phyloP scores from a whole-genome alignment of 2,329 filamentous ascomycete genomes.

The Corynespora cassiicola region DNA sequence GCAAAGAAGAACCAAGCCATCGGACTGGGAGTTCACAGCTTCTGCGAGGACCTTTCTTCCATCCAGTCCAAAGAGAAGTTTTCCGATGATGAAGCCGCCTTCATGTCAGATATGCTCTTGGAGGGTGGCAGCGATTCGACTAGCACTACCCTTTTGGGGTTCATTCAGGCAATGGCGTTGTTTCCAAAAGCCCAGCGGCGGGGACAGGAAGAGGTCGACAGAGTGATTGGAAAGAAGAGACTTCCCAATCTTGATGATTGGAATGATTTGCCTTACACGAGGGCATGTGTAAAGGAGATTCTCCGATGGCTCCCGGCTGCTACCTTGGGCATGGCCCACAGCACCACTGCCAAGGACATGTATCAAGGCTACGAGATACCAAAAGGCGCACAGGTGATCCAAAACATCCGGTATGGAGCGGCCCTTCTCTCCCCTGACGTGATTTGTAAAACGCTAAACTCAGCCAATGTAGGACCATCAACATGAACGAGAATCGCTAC shows the following conservation, averaged over 20 bases:
- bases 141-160: conserved; percentile 20
- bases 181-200: conserved; percentile 17
- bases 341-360: conserved; percentile 27
- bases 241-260: conserved; percentile 36
- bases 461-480: conserved; percentile 12
- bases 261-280: conserved; percentile 31
- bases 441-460: too few species aligned
- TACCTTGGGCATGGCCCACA: conserved; percentile 32
- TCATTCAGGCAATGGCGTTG: conserved; percentile 22
- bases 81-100: too few species aligned
- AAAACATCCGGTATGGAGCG: conserved; percentile 41
- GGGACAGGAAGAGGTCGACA: conserved; percentile 28
- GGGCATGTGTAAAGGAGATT: conserved; percentile 33
- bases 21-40: too few species aligned
- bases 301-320: conserved; percentile 38
- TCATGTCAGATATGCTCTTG: too few species aligned
- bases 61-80: too few species aligned
- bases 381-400: conserved; percentile 41
- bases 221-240: conserved; percentile 26
- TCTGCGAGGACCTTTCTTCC: too few species aligned
- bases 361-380: conserved; percentile 46
- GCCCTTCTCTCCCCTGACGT: not conserved
- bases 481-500: conserved; percentile 17
- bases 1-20: too few species aligned
- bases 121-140: conserved; percentile 41